A percentile compares a stretch with the other conserved stretches of the same genome.
These are phyloP conservation scores for Nicotiana tabacum DNA, from an alignment of 257 asterid genomes.

Conservation along the genomic window DNA sequence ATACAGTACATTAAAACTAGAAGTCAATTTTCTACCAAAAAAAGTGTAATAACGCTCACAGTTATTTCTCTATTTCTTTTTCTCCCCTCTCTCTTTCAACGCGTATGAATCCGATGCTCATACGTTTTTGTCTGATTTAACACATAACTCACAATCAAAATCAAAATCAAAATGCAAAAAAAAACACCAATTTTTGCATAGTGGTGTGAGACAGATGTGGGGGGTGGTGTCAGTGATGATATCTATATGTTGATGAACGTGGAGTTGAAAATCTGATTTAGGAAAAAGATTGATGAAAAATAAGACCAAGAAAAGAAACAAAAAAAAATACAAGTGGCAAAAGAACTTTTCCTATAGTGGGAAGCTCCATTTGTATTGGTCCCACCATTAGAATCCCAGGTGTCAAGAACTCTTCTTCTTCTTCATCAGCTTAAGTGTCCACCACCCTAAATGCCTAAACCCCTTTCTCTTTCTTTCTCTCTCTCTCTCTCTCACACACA, in stretches of 20 bases:
- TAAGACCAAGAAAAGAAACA: neutral
- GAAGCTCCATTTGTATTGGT: constrained; percentile 9
- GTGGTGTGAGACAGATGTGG: neutral
- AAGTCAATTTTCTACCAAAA: constrained; percentile 4
- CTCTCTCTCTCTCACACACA: neutral
- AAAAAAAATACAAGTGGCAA: neutral
- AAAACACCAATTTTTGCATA: neutral
- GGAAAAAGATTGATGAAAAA: neutral
- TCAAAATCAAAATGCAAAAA: neutral
- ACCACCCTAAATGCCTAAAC: neutral
- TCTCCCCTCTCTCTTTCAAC: constrained; percentile 13
- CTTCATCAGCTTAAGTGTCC: neutral
- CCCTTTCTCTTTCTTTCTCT: neutral
- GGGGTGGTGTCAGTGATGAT: constrained; percentile 5
- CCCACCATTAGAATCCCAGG: constrained; percentile 20
- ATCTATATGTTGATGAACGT: neutral
- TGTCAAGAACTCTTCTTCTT: constrained; percentile 13
- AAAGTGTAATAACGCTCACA: neutral
- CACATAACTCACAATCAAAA: constrained; percentile 7
- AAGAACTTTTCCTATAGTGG: neutral
- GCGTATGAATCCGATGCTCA: constrained; percentile 19
- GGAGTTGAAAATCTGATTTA: neutral
- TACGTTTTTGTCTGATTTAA: constrained; percentile 26
- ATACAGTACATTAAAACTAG: neutral
- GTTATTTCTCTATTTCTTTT: neutral